These are phyloP conservation scores for Kurtzmaniella quercitrusa DNA, from an alignment of 1,139 yeast species.

Conservation along the genomic window DNA sequence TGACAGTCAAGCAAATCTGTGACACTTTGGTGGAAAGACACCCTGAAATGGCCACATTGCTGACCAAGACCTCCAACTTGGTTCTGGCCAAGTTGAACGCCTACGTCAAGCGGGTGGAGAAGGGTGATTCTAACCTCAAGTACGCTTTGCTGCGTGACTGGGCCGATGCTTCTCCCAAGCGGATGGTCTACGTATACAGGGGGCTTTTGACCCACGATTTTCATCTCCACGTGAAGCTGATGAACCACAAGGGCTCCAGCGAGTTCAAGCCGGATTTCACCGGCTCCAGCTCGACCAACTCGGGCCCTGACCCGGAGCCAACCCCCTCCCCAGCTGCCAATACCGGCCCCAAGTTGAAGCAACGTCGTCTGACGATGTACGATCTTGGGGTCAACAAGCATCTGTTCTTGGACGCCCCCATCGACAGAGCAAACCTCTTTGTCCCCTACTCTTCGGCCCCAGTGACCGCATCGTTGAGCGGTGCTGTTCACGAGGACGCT, in stretches of 20 bases:
- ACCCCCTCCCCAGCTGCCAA: neutral
- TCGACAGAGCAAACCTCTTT: conserved; percentile 52
- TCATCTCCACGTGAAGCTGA: conserved; percentile 61
- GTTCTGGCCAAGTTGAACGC: conserved; percentile 81
- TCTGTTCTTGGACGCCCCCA: conserved; percentile 44
- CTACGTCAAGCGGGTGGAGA: conserved; percentile 76
- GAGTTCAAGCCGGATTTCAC: neutral
- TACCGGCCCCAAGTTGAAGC: conserved; percentile 4
- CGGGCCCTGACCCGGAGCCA: neutral
- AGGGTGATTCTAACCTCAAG: conserved; percentile 66
- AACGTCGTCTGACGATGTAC: conserved; percentile 45
- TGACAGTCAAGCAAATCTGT: conserved; percentile 83
- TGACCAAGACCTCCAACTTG: conserved; percentile 76
- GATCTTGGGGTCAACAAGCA: conserved; percentile 43
- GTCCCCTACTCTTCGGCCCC: conserved; percentile 76
- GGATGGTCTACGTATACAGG: conserved; percentile 84
- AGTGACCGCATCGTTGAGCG: conserved; percentile 59
- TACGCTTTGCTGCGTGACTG: conserved; percentile 80
- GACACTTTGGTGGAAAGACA: conserved; percentile 67
- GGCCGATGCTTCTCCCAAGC: conserved; percentile 84
- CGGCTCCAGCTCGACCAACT: neutral
- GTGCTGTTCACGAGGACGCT: conserved; percentile 5
- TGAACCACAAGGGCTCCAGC: conserved; percentile 25
- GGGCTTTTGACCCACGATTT: conserved; percentile 71
- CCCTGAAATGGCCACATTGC: conserved; percentile 75